Base-by-base conservation (phyloP, 192 early-diverging fungal species). In the Umbelopsis isabellina region DNA sequence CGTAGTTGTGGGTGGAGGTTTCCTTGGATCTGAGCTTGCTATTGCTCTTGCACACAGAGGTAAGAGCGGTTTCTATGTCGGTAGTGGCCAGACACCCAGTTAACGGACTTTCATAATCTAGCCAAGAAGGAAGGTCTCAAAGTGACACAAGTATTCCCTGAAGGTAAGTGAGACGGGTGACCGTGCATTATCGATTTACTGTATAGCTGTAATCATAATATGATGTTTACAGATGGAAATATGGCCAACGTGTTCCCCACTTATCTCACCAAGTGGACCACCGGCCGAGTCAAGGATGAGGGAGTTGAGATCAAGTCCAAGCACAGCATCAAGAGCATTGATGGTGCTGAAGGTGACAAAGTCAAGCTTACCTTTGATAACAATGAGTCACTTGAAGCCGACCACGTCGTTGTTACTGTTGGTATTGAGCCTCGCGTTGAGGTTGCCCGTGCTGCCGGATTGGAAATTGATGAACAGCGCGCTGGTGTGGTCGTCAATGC, bases 191-290 rank as follows among this genome's bases (percentile, higher is more conserved):
- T 15, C 1, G 16, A 35, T 30, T 3, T 16, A 33, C 30, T 58
- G 12, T 16, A 18, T 12, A 2, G 16, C 37, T 15, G 4, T 13
- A 12, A 35, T 30, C 45, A 41, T 25, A 45, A 4, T 23, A 2
- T 15, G 16, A 20, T 37, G 25, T 16, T 50, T n/a, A 10, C 49
- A 76, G 83, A 85, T 9, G 85, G 84, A 37, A 87, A 87, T 68
- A 84, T 90, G 85, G 79, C 73, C 6, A 69, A 79, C 37, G 82
- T 87, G 4, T 83, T 90, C 75, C 89, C 89, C 30, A 66, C 71
- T n/a, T 90, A 88, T 72, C 79, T 90, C 48, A 82, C 84, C 49
- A 80, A 83, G 49, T 90, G 87, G 87, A 89, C 87, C 1, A 89
- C 86, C 15, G 69, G 72, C 9, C 83, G 78, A 33, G 72, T 90